phyloP scores from a whole-genome alignment of 1,139 yeast species.

The Pichiaceae sp. region DNA sequence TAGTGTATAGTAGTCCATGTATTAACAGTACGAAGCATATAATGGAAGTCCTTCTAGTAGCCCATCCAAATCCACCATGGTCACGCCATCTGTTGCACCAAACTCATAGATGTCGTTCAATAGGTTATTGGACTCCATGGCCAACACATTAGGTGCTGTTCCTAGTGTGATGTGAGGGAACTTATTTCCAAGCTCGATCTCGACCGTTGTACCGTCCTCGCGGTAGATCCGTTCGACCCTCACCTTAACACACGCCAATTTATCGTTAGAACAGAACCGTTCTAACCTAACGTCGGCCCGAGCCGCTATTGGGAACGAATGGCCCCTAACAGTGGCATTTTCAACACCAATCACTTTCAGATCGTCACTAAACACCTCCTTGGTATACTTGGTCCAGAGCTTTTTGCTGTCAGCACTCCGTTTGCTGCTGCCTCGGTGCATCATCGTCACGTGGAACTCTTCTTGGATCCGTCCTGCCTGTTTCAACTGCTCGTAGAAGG shows the following conservation, averaged over 20 bases:
- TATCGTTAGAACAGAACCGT: conserved; percentile 41
- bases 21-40: conserved; percentile 10
- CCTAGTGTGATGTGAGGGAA: conserved; percentile 75
- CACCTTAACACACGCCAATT: conserved; percentile 52
- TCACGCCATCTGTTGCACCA: conserved; percentile 7
- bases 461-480: conserved; percentile 36
- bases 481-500: conserved; percentile 23
- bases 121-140: conserved; percentile 42
- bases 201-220: conserved; percentile 13
- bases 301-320: conserved; percentile 9
- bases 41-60: conserved; percentile 12
- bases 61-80: conserved; percentile 7
- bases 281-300: conserved; percentile 34
- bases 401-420: conserved; percentile 13
- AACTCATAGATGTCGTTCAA: conserved; percentile 20
- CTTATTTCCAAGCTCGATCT: conserved; percentile 31
- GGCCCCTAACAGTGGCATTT: conserved; percentile 7
- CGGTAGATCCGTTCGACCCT: conserved; percentile 25
- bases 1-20: not conserved
- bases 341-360: conserved; percentile 2
- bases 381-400: conserved; percentile 14
- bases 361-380: conserved; percentile 8
- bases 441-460: conserved; percentile 71
- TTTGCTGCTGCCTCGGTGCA: conserved; percentile 41
- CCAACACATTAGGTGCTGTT: conserved; percentile 38